phyloP scores from a whole-genome alignment of 108 stramenopile genomes.

The Bacterosira constricta region DNA sequence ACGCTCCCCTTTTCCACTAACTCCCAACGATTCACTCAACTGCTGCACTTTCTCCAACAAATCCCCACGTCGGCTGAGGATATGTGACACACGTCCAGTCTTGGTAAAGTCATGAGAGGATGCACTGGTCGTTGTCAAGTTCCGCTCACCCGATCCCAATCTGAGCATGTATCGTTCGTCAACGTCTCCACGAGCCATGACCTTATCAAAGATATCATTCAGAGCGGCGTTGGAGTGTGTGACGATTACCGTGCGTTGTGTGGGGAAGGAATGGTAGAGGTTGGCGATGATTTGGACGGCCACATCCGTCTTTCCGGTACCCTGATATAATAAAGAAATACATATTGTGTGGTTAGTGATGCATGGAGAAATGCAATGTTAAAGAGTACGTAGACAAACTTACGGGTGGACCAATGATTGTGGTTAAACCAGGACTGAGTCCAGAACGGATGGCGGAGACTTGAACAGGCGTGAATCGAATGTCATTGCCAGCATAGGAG shows the following conservation, averaged over 20 bases:
- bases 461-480: slow-evolving; percentile 95
- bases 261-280: slow-evolving; percentile 93
- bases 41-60: slow-evolving; percentile 90
- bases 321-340: no score
- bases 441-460: slow-evolving; percentile 95
- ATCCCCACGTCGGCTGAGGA: slow-evolving; percentile 76
- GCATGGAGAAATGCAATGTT: no score
- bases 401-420: slow-evolving; percentile 97
- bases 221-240: slow-evolving; percentile 99
- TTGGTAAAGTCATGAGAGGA: slow-evolving; percentile 91
- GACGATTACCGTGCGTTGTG: slow-evolving; percentile 92
- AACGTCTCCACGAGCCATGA: slow-evolving; percentile 89
- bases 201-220: slow-evolving; percentile 98
- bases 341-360: neutral
- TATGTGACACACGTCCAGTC: slow-evolving; percentile 88
- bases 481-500: slow-evolving; percentile 70
- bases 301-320: slow-evolving; percentile 88
- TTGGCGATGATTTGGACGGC: slow-evolving; percentile 96
- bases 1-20: slow-evolving; percentile 76
- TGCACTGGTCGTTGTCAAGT: slow-evolving; percentile 65
- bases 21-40: slow-evolving; percentile 84
- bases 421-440: slow-evolving; percentile 91
- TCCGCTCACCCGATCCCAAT: slow-evolving; percentile 92
- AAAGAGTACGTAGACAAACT: no score
- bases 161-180: slow-evolving; percentile 92